Evolutionary conservation across 2,329 filamentous ascomycete species (phyloP), one percentile per base, ranked within the genome.

Genomic region (Diaporthe velutina): DNA sequence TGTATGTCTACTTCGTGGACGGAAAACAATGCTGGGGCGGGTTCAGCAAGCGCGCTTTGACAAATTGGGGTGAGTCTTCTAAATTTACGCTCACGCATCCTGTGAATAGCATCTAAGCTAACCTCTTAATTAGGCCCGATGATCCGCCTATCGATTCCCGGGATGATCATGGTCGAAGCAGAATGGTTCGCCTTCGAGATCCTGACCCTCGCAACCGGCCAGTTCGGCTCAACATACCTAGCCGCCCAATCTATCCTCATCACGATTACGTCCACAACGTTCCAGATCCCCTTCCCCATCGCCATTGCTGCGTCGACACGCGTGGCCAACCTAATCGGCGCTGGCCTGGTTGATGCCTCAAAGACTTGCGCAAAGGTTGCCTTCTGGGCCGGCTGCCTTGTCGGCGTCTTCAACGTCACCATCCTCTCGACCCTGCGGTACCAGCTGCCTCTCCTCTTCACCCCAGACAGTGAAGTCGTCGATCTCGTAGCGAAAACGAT

Each of bases 181-280:
- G 96, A 98, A 82, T 98, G 94, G 85, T 89, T 98, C 15, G 95
- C 96, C 9, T 98, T 98, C 82, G 96, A 98, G 83, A 91, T 98
- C 66, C 87, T 98, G 76, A 98, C 95, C 0, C 88, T 98, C n/a
- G 91, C 92, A 12, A 91, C 94, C 0, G 94, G 93, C 70, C 94
- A 94, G 79, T 92, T 98, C 74, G 94, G 94, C 22, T 91, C 94
- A 2, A 92, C 92, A 25, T 91, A 93, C 76, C 90, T 98, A 1
- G 96, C 96, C 0, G 96, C 97, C 0, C 96, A 99, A 83, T 96
- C 94, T 45, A 92, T 98, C 19, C 86, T 98, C 3, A 90, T 93
- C 30, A 97, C 94, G 0, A 87, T 98, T 60, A 92, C 93, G 0
- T 91, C 92, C 13, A 91, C 98, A 33, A 95, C 94, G 0, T 98